Base-by-base conservation (phyloP, 106 monocot genomes). In the Chionographis japonica region DNA sequence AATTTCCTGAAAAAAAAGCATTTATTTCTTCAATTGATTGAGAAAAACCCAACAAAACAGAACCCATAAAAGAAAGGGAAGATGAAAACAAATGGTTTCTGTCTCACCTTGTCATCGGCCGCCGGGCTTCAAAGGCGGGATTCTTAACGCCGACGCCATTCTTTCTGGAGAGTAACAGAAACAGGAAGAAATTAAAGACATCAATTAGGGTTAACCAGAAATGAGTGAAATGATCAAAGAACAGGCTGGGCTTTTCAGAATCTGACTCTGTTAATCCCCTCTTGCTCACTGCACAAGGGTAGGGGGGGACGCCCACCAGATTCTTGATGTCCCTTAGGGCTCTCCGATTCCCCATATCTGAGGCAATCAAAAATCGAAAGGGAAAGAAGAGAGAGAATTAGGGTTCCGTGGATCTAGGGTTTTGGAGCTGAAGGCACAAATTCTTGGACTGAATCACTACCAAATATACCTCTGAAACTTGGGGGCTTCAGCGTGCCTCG, bases 261-360 rank as follows among this genome's bases (percentile, higher is more conserved):
- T 11, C 10, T 83, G 81, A 90, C 90, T 81, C 81, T 64, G 74
- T 37, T 15, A 75, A 37, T 4, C 58, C 74, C 56, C 67, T 80
- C 75, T 95, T 91, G 62, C 46, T 78, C 10, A 79, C 46, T 4
- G 83, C 82, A 58, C 69, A 80, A 7, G 86, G 80, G 42, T 79
- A 75, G 0, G 76, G 81, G 3, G 77, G 75, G 14, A 42, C 79
- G 3, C 66, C 77, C 13, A 79, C 63, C 40, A 91, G 41, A 74
- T 94, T 94, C 66, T 57, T 78, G 39, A 95, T 89, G 19, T 95
- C 92, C 62, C 81, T 78, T 78, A 95, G 58, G 0, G 95, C 86
- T 69, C 86, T 74, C 40, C 95, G 88, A 68, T 81, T 68, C 65
- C 68, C 85, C 63, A 72, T 71, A 19, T 76, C 85, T 54, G 74